These are phyloP conservation scores for Hibiscus mutabilis DNA, from an alignment of 345 rosid species.

Conservation along the genomic window DNA sequence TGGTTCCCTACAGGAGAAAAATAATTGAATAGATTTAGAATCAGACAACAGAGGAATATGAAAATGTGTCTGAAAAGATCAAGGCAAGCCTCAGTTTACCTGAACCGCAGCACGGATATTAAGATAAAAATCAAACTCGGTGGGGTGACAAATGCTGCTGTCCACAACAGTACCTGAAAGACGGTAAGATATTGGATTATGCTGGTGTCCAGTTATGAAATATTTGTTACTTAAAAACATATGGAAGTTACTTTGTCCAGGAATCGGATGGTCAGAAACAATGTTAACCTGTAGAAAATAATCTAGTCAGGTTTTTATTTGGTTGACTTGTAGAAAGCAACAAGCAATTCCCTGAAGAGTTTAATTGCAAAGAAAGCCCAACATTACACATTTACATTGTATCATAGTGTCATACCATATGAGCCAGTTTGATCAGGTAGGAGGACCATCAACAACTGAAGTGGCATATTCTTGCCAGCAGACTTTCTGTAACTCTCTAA, in stretches of 20 bases:
- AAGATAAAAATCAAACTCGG: conserved; percentile 58
- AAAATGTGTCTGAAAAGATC: too few species aligned
- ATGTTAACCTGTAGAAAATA: conserved; percentile 55
- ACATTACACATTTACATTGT: not conserved
- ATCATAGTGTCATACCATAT: conserved; percentile 34
- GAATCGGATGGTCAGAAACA: not conserved
- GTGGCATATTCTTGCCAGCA: conserved; percentile 12
- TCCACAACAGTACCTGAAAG: too few species aligned
- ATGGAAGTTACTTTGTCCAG: too few species aligned
- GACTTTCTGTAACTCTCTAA: conserved; percentile 23
- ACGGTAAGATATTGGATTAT: too few species aligned
- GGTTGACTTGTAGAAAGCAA: conserved; percentile 37
- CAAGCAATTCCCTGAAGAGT: conserved; percentile 41
- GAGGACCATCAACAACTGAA: conserved; percentile 54
- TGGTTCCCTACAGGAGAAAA: conserved; percentile 13
- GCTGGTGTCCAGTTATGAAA: too few species aligned
- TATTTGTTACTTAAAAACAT: too few species aligned
- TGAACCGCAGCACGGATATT: too few species aligned
- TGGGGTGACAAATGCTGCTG: conserved; percentile 60
- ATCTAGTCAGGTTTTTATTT: conserved; percentile 41
- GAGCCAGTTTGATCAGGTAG: conserved; percentile 57
- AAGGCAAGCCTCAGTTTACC: not conserved
- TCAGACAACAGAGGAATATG: not conserved
- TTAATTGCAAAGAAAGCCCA: not conserved
- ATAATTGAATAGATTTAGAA: not conserved